phyloP scores from a whole-genome alignment of 208 protist genomes.

The Trypanosoma platydactyli region DNA sequence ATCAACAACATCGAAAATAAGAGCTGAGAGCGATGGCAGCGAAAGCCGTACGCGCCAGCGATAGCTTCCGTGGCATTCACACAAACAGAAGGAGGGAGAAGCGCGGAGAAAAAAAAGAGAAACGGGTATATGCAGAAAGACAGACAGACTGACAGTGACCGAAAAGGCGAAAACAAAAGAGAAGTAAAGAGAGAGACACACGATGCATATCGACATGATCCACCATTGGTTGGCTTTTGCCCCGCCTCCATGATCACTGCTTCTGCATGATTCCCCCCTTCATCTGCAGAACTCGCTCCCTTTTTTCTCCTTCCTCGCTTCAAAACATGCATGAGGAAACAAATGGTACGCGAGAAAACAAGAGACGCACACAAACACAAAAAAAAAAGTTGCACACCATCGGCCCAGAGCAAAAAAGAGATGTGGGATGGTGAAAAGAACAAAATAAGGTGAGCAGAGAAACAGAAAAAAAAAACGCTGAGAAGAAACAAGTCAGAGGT shows the following conservation, averaged over 20 bases:
- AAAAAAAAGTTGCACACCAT: not conserved
- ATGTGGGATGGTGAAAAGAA: not conserved
- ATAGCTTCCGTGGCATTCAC: too few species aligned
- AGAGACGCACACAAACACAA: not conserved
- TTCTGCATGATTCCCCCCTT: too few species aligned
- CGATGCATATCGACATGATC: too few species aligned
- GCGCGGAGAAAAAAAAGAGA: not conserved
- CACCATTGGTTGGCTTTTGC: too few species aligned
- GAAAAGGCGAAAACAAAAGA: constrained; percentile 7
- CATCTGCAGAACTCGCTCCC: not conserved
- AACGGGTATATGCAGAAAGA: not conserved
- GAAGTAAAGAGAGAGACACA: constrained; percentile 6
- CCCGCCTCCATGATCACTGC: too few species aligned
- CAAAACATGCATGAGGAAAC: too few species aligned
- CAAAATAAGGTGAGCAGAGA: not conserved
- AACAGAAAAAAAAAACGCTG: constrained; percentile 10
- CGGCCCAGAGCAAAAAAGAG: not conserved
- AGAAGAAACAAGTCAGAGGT: too few species aligned
- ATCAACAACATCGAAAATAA: too few species aligned
- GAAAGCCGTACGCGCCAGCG: too few species aligned
- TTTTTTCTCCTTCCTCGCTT: not conserved
- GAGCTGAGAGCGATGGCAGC: too few species aligned
- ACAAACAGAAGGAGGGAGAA: too few species aligned
- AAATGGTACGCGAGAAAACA: not conserved
- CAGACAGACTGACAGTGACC: not conserved